Evolutionary conservation across 2,329 filamentous ascomycete genomes (phyloP).

Genomic region (Chaetomiaceae sp.): DNA sequence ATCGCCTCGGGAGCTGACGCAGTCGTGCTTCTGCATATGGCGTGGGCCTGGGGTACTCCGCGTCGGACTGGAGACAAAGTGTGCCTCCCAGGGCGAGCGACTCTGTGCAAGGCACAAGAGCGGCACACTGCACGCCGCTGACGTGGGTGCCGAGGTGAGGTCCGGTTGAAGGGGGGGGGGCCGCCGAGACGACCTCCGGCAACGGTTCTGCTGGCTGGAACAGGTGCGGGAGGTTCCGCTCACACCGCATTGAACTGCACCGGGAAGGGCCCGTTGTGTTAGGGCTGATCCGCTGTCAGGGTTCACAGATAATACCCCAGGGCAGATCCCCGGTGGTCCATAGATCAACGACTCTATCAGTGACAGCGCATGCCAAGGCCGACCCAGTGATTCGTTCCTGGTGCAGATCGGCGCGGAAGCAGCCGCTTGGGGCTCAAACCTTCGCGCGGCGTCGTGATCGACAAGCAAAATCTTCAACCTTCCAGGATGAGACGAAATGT

Average conservation of each 20-base stretch:
- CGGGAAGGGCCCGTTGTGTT: too few relatives aligned
- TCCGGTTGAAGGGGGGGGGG: too few relatives aligned
- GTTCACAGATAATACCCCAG: background rate
- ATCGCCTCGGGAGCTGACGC: background rate
- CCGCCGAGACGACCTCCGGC: background rate
- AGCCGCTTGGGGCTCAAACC: background rate
- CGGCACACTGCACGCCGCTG: constrained; percentile 5
- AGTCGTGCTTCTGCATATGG: constrained; percentile 1
- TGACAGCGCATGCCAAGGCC: constrained; percentile 13
- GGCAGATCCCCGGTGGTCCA: background rate
- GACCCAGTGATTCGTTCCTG: background rate
- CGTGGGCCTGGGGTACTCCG: constrained; percentile 6
- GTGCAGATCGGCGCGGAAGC: constrained; percentile 9
- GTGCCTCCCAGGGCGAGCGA: background rate
- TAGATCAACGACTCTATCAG: constrained; percentile 7
- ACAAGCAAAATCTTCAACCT: background rate
- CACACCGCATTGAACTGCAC: background rate
- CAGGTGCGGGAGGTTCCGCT: background rate
- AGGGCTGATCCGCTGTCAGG: background rate
- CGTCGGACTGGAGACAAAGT: constrained; percentile 3
- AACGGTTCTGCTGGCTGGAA: background rate
- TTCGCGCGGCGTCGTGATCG: background rate
- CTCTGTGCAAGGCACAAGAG: constrained; percentile 5
- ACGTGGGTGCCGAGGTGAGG: background rate
- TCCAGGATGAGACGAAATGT: background rate